Percentiles rank a stretch among this genome's conserved stretches.
Conservation (phyloP, 192 early-diverging fungal genomes). For the Coemansia sp. region DNA sequence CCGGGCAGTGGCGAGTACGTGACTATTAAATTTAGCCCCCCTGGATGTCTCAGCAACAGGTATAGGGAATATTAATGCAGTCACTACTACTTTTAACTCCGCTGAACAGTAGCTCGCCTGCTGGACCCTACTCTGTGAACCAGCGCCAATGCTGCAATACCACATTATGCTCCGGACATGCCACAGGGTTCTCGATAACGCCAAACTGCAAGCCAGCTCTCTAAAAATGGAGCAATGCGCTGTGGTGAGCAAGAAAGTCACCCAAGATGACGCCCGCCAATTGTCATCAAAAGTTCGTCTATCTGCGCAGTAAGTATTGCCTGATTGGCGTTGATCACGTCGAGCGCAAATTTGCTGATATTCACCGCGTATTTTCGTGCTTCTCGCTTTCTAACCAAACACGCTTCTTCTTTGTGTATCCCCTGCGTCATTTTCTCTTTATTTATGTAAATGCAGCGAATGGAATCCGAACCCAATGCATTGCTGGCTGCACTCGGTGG, state of each 20-base stretch:
- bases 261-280: background rate
- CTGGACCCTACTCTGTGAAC: background rate
- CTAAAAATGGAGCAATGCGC: background rate
- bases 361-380: background rate
- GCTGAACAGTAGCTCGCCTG: background rate
- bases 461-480: constrained; percentile 33
- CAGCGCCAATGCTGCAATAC: background rate
- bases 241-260: background rate
- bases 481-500: constrained; percentile 41
- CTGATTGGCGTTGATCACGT: background rate
- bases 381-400: background rate
- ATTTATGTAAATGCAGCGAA: constrained; percentile 10
- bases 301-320: background rate
- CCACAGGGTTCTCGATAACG: background rate
- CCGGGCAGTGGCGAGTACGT: background rate
- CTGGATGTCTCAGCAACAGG: background rate
- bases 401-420: background rate
- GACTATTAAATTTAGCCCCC: background rate
- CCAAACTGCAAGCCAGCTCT: background rate
- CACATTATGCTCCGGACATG: background rate
- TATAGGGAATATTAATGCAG: background rate
- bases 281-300: background rate
- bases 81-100: background rate
- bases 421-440: background rate
- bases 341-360: background rate